Evolutionary conservation across 805 yeast genomes (phyloP), one percentile per base, ranked within the genome.

Genomic region (Saccharomycopsis sp.): DNA sequence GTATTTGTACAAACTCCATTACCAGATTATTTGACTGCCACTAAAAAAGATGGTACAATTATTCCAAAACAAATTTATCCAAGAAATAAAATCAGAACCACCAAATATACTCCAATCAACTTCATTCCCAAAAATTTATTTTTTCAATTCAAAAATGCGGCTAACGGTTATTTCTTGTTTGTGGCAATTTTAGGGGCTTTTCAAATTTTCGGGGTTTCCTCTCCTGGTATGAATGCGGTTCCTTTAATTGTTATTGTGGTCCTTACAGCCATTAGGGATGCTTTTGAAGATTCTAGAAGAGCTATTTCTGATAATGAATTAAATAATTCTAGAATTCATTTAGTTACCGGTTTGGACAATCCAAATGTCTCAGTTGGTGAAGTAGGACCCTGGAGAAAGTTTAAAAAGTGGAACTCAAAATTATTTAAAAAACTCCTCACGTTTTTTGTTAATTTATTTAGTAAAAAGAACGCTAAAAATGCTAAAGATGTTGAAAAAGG

Each of bases 41-140:
- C 70, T 28, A 60, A 67, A 56, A 37, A 73, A 17, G 79, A 77
- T 45, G 76, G 74, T 53, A 69, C 76, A 1, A 79, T 79, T 13
- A 68, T 71, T 29, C 83, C 89, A 1, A 54, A 52, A 15, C 65
- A 67, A 0, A 56, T 59, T n/a, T 89, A 82, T 55, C 76, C 94
- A 9, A 71, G 96, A 52, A 89, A 89, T 65, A 88, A 92, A 59
- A 85, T 92, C 51, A 76, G 96, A 64, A 87, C 97, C 0, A 86
- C 98, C 2, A 89, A 86, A 63, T 89, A 89, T 60, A 89, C 96
- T 2, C 96, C 97, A 4, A 56, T 92, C 34, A 67, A 86, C 6
- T 89, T 89, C 54, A 49, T 92, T 23, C 97, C 97, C 2, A 87
- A 87, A 58, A 87, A 89, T 60, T 58, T 89, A 36, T 59, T 62